Percentiles rank a stretch among this genome's conserved stretches.
These are phyloP conservation scores for Ogataea philodendri DNA, from an alignment of 805 yeast genomes.

Conservation along the genomic window DNA sequence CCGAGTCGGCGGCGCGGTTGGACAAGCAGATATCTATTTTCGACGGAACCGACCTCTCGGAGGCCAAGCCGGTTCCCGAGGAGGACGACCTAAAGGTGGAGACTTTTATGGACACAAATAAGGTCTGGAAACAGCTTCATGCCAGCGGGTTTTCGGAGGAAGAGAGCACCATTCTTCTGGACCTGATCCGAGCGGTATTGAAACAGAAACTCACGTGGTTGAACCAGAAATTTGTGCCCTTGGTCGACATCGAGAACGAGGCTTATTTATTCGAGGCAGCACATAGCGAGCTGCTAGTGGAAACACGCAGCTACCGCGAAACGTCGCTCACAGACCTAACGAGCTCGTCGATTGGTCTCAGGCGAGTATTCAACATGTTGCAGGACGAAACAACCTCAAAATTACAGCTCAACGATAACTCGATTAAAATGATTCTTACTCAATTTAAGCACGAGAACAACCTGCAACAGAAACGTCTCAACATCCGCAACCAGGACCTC, in stretches of 20 bases:
- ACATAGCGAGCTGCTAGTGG: constrained; percentile 79
- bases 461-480: constrained; percentile 63
- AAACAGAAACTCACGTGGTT: constrained; percentile 44
- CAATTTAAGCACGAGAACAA: constrained; percentile 87
- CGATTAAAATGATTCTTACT: constrained; percentile 72
- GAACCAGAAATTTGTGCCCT: constrained; percentile 46
- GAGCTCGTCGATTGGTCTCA: constrained; percentile 63
- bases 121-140: constrained; percentile 51
- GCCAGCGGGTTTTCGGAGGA: constrained; percentile 56
- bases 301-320: constrained; percentile 70
- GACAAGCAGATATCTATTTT: constrained; percentile 15
- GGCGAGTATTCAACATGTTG: constrained; percentile 67
- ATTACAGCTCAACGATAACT: constrained; percentile 62
- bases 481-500: constrained; percentile 73
- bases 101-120: constrained; percentile 59
- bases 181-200: constrained; percentile 37
- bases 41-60: constrained; percentile 4
- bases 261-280: constrained; percentile 89
- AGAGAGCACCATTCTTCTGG: constrained; percentile 61
- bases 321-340: constrained; percentile 64
- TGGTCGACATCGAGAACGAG: constrained; percentile 81
- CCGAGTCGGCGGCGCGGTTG: constrained; percentile 13
- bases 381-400: constrained; percentile 70
- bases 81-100: constrained; percentile 30
- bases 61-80: constrained; percentile 1